phyloP scores from a whole-genome alignment of 1,139 yeast genomes.

The Hyphopichia burtonii region DNA sequence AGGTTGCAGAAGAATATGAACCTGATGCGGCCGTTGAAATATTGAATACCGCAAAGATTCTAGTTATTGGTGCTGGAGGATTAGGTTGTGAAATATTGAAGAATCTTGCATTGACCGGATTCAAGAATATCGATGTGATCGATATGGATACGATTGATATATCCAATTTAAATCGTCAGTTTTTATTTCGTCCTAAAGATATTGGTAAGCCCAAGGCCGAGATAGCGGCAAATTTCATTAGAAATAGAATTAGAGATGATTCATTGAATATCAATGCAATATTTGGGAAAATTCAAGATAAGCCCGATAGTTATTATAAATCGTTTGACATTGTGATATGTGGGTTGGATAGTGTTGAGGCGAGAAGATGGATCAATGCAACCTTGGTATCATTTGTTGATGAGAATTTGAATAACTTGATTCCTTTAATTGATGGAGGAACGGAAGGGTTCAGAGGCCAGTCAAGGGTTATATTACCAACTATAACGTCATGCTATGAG shows the following conservation, averaged over 20 bases:
- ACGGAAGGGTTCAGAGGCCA: conserved; percentile 96
- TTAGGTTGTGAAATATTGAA: conserved; percentile 92
- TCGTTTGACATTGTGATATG: conserved; percentile 76
- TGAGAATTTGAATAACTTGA: conserved; percentile 51
- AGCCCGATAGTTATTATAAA: conserved; percentile 60
- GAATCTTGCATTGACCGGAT: conserved; percentile 77
- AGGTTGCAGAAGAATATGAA: conserved; percentile 37
- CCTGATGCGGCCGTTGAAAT: conserved; percentile 22
- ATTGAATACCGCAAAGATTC: conserved; percentile 33
- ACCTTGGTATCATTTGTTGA: conserved; percentile 65
- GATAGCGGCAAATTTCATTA: conserved; percentile 69
- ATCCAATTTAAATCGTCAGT: conserved; percentile 87
- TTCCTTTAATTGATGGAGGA: conserved; percentile 93
- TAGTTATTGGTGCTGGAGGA: conserved; percentile 91
- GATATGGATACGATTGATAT: conserved; percentile 96
- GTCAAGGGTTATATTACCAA: conserved; percentile 82
- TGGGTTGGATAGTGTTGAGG: conserved; percentile 88
- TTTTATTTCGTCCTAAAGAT: conserved; percentile 69
- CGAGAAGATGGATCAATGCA: conserved; percentile 89
- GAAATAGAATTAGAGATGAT: conserved; percentile 40
- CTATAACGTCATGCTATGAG: conserved; percentile 86
- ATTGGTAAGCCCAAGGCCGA: conserved; percentile 81
- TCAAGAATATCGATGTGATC: conserved; percentile 71
- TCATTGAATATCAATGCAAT: conserved; percentile 54
- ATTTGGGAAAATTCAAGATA: conserved; percentile 72